Conservation (phyloP, 768 basidiomycete genomes). For the Phlebiopsis flavidoalba region DNA sequence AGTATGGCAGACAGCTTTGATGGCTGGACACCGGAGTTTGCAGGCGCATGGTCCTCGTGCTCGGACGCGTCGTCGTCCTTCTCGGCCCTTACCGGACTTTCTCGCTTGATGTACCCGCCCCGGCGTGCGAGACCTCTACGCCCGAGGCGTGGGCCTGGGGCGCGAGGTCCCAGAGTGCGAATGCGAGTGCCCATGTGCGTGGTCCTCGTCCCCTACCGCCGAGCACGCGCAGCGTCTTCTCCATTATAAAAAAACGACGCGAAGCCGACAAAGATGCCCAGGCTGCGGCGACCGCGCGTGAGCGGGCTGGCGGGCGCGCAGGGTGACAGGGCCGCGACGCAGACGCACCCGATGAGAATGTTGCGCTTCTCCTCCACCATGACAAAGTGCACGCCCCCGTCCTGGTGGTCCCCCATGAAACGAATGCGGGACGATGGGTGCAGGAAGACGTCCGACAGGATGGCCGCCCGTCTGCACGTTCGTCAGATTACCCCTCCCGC, state of each 20-base stretch:
- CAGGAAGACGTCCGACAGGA: slow-evolving; percentile 89
- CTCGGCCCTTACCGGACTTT: slow-evolving; percentile 38
- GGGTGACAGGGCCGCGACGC: background rate
- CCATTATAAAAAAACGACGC: slow-evolving; percentile 90
- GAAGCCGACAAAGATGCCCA: slow-evolving; percentile 83
- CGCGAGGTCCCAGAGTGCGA: slow-evolving; percentile 61
- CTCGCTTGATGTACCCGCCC: slow-evolving; percentile 28
- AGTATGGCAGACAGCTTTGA: slow-evolving; percentile 87
- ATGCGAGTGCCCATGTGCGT: slow-evolving; percentile 47
- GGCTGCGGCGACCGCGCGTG: slow-evolving; percentile 32
- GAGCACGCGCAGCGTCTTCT: slow-evolving; percentile 83
- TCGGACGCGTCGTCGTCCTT: slow-evolving; percentile 11
- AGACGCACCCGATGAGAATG: slow-evolving; percentile 76
- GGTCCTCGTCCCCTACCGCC: slow-evolving; percentile 49
- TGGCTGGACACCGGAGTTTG: slow-evolving; percentile 40
- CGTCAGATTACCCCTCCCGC: slow-evolving; percentile 8
- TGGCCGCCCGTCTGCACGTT: slow-evolving; percentile 68
- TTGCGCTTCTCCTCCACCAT: slow-evolving; percentile 90
- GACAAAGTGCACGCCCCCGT: slow-evolving; percentile 65
- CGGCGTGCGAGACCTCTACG: slow-evolving; percentile 27
- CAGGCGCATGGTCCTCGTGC: slow-evolving; percentile 19
- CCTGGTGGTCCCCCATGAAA: slow-evolving; percentile 85
- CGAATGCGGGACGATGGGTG: slow-evolving; percentile 65
- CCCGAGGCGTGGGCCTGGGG: slow-evolving; percentile 46
- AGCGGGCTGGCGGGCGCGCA: background rate